Evolutionary conservation across 331 rosid species (phyloP).

Genomic region (Prunus yedoensis): DNA sequence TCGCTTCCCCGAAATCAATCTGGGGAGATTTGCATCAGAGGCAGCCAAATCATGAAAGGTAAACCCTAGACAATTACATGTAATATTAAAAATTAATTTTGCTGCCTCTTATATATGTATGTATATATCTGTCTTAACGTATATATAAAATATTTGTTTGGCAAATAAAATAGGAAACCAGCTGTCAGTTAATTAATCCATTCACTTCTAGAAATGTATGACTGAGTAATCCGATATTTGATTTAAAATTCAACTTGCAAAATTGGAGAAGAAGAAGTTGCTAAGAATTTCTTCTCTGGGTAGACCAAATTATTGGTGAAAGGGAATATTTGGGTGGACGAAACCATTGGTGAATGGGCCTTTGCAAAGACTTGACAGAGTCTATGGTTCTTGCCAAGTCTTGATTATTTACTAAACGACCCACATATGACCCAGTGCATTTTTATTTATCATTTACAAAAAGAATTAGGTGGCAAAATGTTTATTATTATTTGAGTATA

Average conservation of each 20-base stretch:
- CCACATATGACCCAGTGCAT: neutral
- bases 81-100: neutral
- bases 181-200: neutral
- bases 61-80: neutral
- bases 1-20: conserved; percentile 62
- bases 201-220: neutral
- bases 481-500: too few species aligned
- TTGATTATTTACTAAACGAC: too few species aligned
- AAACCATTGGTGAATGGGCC: neutral
- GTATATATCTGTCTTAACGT: neutral
- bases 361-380: neutral
- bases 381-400: neutral
- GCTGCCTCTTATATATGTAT: neutral
- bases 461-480: too few species aligned
- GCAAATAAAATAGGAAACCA: neutral
- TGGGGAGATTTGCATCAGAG: conserved; percentile 85
- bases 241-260: neutral
- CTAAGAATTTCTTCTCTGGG: neutral
- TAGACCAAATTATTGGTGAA: neutral
- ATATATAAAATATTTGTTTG: neutral
- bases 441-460: neutral
- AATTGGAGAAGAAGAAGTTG: neutral
- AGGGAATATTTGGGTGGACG: neutral
- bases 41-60: conserved; percentile 87
- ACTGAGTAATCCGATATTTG: neutral